These are phyloP conservation scores for Paxillus rubicundulus DNA, from an alignment of 768 basidiomycete genomes.

Conservation along the genomic window DNA sequence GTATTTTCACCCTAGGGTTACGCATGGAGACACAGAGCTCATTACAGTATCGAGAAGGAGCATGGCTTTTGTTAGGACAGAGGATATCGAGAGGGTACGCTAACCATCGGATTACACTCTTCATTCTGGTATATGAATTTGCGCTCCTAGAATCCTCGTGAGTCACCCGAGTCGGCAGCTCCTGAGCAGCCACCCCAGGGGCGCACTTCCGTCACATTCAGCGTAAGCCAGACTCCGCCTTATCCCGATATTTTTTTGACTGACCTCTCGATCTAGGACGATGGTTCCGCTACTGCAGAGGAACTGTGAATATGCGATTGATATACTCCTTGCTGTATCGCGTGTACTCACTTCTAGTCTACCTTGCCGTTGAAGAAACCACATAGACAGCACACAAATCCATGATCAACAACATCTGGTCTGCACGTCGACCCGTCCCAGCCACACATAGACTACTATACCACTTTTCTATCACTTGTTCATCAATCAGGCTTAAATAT, in stretches of 20 bases:
- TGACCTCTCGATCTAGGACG: neutral
- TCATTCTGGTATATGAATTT: neutral
- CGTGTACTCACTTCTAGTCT: too few relatives aligned
- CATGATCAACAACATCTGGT: too few relatives aligned
- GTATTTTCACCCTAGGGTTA: slow-evolving; percentile 13
- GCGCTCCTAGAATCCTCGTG: neutral
- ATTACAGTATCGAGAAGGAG: neutral
- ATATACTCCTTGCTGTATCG: too few relatives aligned
- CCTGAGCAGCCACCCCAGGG: neutral
- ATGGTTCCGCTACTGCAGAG: too few relatives aligned
- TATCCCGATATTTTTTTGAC: neutral
- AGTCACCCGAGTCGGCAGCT: neutral
- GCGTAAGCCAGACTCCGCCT: neutral
- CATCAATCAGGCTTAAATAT: too few relatives aligned
- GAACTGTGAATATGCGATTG: too few relatives aligned
- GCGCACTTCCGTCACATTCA: neutral
- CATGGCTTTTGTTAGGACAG: slow-evolving; percentile 10
- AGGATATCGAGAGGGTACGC: slow-evolving; percentile 3
- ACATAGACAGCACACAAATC: too few relatives aligned
- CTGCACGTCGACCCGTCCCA: too few relatives aligned
- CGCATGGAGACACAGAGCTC: neutral
- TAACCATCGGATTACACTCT: neutral
- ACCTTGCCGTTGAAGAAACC: too few relatives aligned
- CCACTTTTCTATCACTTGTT: too few relatives aligned
- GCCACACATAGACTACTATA: too few relatives aligned